Base-by-base conservation (phyloP, 176 grass and related monocot genomes). In the Aechmea fasciata region DNA sequence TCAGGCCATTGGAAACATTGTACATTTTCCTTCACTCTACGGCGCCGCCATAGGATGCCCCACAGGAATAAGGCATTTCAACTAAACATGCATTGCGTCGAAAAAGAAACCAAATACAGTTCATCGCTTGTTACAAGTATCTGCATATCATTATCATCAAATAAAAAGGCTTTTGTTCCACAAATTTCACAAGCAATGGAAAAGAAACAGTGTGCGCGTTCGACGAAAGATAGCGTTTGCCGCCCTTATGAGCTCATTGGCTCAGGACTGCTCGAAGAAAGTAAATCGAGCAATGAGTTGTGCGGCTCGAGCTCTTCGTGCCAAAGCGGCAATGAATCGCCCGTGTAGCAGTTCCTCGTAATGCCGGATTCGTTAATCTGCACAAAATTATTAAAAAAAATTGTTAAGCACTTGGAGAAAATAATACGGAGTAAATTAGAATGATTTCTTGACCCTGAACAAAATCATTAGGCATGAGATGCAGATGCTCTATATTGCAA, bases 221-320 rank as follows among this genome's bases (percentile, higher is more conserved):
- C n/a, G 8, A 22, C 2, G 9, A 15, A 61, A 19, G 20, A 61
- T 9, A 22, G 20, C 2, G 55, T 7, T 61, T 19, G 9, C 2
- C 0, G 15, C 20, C 7, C 5, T 72, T 62, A 83, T 51, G 83
- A 71, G 62, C 73, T 85, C 95, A 99, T 99, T 2, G 94, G 84
- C 64, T 99, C 94, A 10, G 89, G 75, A 65, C 67, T 83, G 14
- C 84, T 83, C 19, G 90, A 79, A 19, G 80, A 71, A 2, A 99
- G 87, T 52, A 93, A 83, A 24, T 99, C 95, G 0, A 99, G 87
- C 67, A 99, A 66, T 0, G 94, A 93, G 70, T 82, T 88, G 3
- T 84, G 87, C 8, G 90, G 80, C 82, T 88, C 80, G 71, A 99
- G 5, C 84, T 99, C 94, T 20, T 93, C 90, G 11, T 93, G 90